These are phyloP conservation scores for Phylloporus sp. DNA, from an alignment of 768 basidiomycete genomes.

Conservation along the genomic window DNA sequence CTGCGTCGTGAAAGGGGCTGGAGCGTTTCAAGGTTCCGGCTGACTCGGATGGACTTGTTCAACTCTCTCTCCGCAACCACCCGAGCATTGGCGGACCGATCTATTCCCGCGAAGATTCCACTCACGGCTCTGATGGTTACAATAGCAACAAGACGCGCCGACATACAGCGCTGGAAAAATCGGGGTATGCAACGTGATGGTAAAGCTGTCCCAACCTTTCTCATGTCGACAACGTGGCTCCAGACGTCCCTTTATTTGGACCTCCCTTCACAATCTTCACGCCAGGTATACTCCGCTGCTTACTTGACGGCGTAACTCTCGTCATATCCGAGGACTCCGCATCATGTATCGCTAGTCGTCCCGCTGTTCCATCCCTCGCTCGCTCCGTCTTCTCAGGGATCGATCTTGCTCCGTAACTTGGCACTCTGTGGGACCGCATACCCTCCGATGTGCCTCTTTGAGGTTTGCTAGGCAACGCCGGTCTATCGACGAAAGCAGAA, in stretches of 20 bases:
- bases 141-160: conserved; percentile 4
- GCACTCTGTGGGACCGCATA: conserved; percentile 1
- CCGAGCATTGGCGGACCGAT: conserved; percentile 15
- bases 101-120: conserved; percentile 21
- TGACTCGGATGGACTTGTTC: too few relatives aligned
- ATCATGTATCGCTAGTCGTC: not conserved
- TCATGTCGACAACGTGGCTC: conserved; percentile 8
- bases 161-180: not conserved
- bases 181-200: not conserved
- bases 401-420: not conserved
- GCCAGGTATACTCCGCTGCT: conserved; percentile 29
- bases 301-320: conserved; percentile 13
- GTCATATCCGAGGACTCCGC: conserved; percentile 13
- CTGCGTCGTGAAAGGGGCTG: too few relatives aligned
- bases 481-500: conserved; percentile 16
- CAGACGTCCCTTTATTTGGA: conserved; percentile 12
- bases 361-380: conserved; percentile 2
- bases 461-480: conserved; percentile 21
- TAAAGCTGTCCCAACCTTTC: conserved; percentile 1
- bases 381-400: not conserved
- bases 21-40: too few relatives aligned
- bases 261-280: conserved; percentile 29
- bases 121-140: not conserved
- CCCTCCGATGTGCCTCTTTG: not conserved
- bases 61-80: too few relatives aligned